Evolutionary conservation across 2,329 filamentous ascomycete species (phyloP).

Genomic region (Diaporthe humulicola): DNA sequence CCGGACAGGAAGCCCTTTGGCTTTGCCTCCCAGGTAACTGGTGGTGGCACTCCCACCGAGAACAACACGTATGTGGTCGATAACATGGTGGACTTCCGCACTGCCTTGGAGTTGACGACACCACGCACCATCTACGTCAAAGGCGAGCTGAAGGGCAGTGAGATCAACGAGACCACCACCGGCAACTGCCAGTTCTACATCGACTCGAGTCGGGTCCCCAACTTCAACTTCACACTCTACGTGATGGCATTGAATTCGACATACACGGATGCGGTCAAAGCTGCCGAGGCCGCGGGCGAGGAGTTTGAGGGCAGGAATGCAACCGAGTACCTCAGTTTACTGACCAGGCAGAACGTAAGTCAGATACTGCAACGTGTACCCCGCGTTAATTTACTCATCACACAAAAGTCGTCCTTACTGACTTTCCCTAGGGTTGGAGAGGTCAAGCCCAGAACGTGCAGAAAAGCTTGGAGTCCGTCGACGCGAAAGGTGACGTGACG

Average conservation of each 20-base stretch:
- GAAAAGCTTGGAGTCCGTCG: constrained; percentile 23
- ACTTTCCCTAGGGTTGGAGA: constrained; percentile 15
- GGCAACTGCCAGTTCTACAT: constrained; percentile 27
- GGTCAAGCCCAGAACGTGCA: constrained; percentile 25
- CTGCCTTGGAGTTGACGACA: neutral
- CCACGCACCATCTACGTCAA: constrained; percentile 31
- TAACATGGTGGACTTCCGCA: constrained; percentile 30
- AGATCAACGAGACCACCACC: constrained; percentile 28
- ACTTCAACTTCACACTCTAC: constrained; percentile 27
- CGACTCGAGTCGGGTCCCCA: constrained; percentile 11
- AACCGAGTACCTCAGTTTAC: constrained; percentile 4
- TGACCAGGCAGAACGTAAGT: constrained; percentile 30
- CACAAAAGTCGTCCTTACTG: neutral
- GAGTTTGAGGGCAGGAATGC: constrained; percentile 28
- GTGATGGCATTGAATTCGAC: constrained; percentile 24
- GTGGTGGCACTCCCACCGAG: neutral
- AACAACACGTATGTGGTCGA: constrained; percentile 22
- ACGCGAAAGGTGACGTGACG: constrained; percentile 26
- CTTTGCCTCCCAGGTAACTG: constrained; percentile 11
- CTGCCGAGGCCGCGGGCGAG: constrained; percentile 5
- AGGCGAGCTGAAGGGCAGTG: constrained; percentile 21
- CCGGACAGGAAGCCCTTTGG: constrained; percentile 29
- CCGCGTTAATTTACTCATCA: too few species aligned
- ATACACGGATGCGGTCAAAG: constrained; percentile 27
- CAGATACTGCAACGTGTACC: too few species aligned